Percentiles rank a stretch among this genome's conserved stretches.
Evolutionary conservation across 2,329 filamentous ascomycete species (phyloP).

Genomic region (Coniochaeta sp.): DNA sequence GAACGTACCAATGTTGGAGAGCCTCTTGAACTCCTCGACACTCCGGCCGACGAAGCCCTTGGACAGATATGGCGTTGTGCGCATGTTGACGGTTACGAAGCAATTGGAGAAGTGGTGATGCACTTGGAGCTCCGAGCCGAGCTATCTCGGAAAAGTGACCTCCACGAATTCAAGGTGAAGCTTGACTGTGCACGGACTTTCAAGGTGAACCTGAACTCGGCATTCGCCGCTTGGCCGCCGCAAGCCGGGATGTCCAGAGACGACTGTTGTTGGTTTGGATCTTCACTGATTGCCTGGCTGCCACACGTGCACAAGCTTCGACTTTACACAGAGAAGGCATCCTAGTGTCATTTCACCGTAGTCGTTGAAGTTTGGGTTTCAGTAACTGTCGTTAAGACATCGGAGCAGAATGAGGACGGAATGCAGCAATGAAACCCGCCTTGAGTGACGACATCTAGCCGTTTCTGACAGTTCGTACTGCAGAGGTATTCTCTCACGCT

Average conservation of each 20-base stretch:
- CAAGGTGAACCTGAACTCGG: not conserved
- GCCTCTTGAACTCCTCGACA: conserved; percentile 51
- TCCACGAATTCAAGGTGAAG: not conserved
- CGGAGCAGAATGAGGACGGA: too few relatives aligned
- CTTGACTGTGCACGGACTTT: not conserved
- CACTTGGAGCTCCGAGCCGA: not conserved
- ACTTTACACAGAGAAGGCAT: too few relatives aligned
- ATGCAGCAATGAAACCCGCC: too few relatives aligned
- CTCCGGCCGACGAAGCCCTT: conserved; percentile 53
- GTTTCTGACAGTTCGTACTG: too few relatives aligned
- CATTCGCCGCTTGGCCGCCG: not conserved
- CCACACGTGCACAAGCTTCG: too few relatives aligned
- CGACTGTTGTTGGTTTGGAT: not conserved
- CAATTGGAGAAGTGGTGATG: not conserved
- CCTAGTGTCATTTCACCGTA: too few relatives aligned
- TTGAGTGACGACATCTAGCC: too few relatives aligned
- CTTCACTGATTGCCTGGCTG: too few relatives aligned
- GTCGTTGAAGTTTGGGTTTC: too few relatives aligned
- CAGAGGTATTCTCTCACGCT: too few relatives aligned
- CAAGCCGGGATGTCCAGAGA: not conserved
- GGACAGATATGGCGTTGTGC: conserved; percentile 20
- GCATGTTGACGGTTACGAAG: not conserved
- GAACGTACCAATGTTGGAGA: conserved; percentile 45
- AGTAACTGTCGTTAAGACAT: too few relatives aligned
- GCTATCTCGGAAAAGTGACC: not conserved